Percentiles rank a stretch among this genome's conserved stretches.
These are phyloP conservation scores for Ogataea thermomethanolica DNA, from an alignment of 805 yeast genomes.

Conservation along the genomic window DNA sequence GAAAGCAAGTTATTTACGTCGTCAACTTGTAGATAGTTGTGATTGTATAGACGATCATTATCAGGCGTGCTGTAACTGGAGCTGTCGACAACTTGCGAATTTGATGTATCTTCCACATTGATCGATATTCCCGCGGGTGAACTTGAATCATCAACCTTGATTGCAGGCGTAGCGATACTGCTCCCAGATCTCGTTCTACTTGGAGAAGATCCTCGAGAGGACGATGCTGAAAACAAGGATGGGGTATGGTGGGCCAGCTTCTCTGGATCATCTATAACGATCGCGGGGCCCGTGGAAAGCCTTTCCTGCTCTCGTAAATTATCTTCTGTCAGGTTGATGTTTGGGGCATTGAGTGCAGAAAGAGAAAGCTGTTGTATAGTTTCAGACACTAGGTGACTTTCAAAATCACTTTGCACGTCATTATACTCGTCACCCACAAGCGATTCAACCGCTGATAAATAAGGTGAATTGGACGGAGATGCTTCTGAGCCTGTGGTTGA, in stretches of 20 bases:
- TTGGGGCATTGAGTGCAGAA: background rate
- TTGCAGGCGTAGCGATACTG: conserved; percentile 18
- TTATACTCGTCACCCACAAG: conserved; percentile 21
- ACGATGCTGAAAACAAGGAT: conserved; percentile 52
- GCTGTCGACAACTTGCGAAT: background rate
- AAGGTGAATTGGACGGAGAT: conserved; percentile 27
- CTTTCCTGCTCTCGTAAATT: conserved; percentile 20
- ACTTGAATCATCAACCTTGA: conserved; percentile 26
- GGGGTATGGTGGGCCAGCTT: conserved; percentile 46
- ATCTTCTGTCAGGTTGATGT: conserved; percentile 20
- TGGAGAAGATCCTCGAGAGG: conserved; percentile 36
- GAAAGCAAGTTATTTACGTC: conserved; percentile 18
- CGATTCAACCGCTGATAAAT: conserved; percentile 27
- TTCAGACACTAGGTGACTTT: conserved; percentile 15
- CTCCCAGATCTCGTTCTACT: conserved; percentile 32
- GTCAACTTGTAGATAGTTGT: conserved; percentile 5
- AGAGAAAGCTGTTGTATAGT: conserved; percentile 17
- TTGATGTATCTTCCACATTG: conserved; percentile 4
- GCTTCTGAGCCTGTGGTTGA: conserved; percentile 20
- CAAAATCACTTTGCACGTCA: conserved; percentile 13
- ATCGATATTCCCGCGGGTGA: conserved; percentile 6
- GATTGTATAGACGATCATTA: background rate
- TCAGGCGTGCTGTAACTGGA: conserved; percentile 10
- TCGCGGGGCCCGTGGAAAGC: conserved; percentile 14
- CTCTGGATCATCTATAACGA: conserved; percentile 37